Evolutionary conservation across 306 rosid species (phyloP).

Genomic region (Vigna mungo): DNA sequence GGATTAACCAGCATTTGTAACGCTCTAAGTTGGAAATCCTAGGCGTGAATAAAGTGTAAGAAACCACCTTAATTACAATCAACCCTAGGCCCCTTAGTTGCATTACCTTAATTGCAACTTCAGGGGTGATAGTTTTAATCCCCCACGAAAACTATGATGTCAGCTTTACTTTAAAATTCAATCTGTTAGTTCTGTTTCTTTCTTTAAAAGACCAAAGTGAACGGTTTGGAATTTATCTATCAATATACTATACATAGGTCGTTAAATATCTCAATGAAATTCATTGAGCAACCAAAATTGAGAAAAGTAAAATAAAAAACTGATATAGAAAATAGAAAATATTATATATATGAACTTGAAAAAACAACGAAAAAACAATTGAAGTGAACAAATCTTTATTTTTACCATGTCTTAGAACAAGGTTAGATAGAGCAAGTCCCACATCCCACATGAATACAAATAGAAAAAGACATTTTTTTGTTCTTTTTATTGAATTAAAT

Average conservation of each 20-base stretch:
- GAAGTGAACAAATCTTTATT: background rate
- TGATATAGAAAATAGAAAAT: background rate
- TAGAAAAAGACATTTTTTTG: background rate
- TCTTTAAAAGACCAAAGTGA: background rate
- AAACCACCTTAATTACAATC: too few species aligned
- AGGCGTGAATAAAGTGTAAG: too few species aligned
- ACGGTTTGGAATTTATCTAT: background rate
- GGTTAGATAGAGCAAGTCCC: background rate
- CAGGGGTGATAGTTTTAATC: too few species aligned
- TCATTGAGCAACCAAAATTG: background rate
- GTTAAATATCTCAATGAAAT: slow-evolving; percentile 6
- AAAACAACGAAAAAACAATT: background rate
- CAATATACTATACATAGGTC: background rate
- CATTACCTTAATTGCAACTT: too few species aligned
- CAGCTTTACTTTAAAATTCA: slow-evolving; percentile 6
- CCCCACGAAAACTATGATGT: background rate
- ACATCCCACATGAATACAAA: slow-evolving; percentile 24
- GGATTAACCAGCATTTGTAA: too few species aligned
- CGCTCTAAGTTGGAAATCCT: too few species aligned
- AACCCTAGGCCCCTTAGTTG: too few species aligned
- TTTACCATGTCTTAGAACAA: background rate
- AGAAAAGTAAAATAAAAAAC: background rate
- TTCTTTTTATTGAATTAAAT: slow-evolving; percentile 17
- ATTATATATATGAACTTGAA: background rate
- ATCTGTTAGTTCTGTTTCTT: background rate